Base-by-base conservation (phyloP, 2,329 filamentous ascomycete genomes). In the Talaromyces sp. region DNA sequence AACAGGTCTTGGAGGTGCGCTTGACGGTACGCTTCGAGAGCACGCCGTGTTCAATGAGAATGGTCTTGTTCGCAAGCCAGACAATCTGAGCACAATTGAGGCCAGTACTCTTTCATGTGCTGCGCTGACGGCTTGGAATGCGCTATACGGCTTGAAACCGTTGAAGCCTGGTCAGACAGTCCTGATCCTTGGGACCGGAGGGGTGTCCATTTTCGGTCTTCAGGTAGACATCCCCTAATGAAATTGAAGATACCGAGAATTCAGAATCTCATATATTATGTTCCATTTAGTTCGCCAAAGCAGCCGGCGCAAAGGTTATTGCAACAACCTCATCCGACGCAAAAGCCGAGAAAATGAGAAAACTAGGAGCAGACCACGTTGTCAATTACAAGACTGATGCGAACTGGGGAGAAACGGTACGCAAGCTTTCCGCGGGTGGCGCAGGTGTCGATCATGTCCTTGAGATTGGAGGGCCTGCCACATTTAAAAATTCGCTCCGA, bases 11-110 rank as follows among this genome's bases (percentile, higher is more conserved):
- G 91, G 91, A 63, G 90, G 89, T 58, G 82, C 82, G 11, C 64
- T 90, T 1, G 86, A 93, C 70, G 91, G 91, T 65, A 85, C 84
- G 0, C 82, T 94, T 31, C 85, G 89, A 52, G 82, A 89, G 69
- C 87, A 90, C 69, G 90, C 80, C 66, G 84, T 86, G 11, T 92
- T 90, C 73, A 82, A 86, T 66, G 88, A 92, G 79, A 84, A 75
- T 24, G 90, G 90, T 1, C 81, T 94, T 4, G 89, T 92, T 16
- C 79, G 78, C 56, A 81, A 85, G 64, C 91, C 91, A 1, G 73
- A 72, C 24, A 84, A 84, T 69, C 80, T 90, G 35, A 81, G 73
- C 68, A 76, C 80, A 60, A 65, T 80, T 41, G 86, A 90, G 73
- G 82, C 84, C 1, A 81, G 83, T 24, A 87, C 87, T 0, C 78